Evolutionary conservation across 768 basidiomycete species (phyloP), one percentile per base, ranked within the genome.

Genomic region (Botryobasidium botryosum): DNA sequence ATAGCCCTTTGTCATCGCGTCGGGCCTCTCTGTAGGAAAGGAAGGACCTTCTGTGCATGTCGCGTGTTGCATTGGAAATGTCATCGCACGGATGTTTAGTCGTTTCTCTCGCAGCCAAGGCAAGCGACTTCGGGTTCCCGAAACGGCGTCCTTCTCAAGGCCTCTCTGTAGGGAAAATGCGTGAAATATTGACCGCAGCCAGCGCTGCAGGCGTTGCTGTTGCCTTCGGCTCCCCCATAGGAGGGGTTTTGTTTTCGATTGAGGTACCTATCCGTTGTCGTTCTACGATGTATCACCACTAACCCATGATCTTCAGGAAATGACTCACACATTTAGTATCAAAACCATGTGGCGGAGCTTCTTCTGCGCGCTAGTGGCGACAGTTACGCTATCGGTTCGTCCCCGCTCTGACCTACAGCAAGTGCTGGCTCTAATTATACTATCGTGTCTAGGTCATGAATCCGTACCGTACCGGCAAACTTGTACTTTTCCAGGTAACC

Each of bases 271-370:
- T 27, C 13, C 1, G 12, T 29, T 10, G 37, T 10, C 37, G 12
- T 10, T 12, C 13, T 10, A 10, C 31, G n/a, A 12, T 2, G 35
- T 56, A n/a, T 37, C 20, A 31, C 4, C 40, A 18, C 42, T 24
- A 51, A 23, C 24, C n/a, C 12, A 7, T 38, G n/a, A 6, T 2
- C 23, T 10, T 18, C 55, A 91, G 86, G 94, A 99, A 75, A 99
- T 99, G 94, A 92, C 86, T 61, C 83, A 88, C 59, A 80, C 75
- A 31, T 97, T 96, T 60, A 92, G 83, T 46, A 91, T 91, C 62
- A 81, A 87, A 61, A 97, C 92, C 4, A 94, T 97, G 88, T 97
- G 92, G 92, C 70, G 79, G 55, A 91, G 86, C 57, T 94, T 97
- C 61, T 80, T 97, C 57, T 97, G 94, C 60, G 94, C 94, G 27